These are phyloP conservation scores for Monosporascus sp. DNA, from an alignment of 2,329 filamentous ascomycete genomes.

Conservation along the genomic window DNA sequence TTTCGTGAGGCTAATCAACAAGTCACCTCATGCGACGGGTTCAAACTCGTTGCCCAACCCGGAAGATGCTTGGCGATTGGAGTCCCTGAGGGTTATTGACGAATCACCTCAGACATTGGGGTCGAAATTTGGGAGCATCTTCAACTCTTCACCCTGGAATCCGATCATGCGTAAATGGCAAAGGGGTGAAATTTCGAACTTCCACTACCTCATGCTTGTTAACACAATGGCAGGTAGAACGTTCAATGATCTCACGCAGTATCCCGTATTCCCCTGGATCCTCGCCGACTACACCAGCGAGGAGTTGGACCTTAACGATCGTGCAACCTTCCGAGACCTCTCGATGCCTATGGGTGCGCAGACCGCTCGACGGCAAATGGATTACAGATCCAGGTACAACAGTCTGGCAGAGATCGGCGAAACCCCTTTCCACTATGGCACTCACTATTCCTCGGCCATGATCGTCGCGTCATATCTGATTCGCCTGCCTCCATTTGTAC, in stretches of 20 bases:
- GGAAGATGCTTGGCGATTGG: conserved; percentile 88
- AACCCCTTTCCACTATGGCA: conserved; percentile 92
- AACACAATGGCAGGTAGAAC: conserved; percentile 96
- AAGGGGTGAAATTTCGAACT: conserved; percentile 93
- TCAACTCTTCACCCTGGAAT: conserved; percentile 75
- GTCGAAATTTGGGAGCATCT: conserved; percentile 86
- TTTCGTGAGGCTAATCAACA: conserved; percentile 66
- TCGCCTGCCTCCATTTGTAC: conserved; percentile 89
- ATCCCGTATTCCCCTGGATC: conserved; percentile 97
- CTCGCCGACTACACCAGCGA: conserved; percentile 93
- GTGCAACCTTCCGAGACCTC: conserved; percentile 80
- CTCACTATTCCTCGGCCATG: conserved; percentile 98
- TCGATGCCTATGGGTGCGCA: conserved; percentile 97
- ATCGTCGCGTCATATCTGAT: conserved; percentile 96
- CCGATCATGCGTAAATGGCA: conserved; percentile 87
- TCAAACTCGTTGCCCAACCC: conserved; percentile 65
- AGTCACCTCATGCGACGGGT: conserved; percentile 74
- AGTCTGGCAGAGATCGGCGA: conserved; percentile 90
- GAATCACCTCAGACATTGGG: conserved; percentile 62
- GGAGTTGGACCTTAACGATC: conserved; percentile 80
- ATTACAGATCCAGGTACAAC: conserved; percentile 78
- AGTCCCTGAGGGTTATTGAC: conserved; percentile 67
- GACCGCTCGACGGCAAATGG: conserved; percentile 65
- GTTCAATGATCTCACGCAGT: conserved; percentile 97
- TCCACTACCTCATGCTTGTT: conserved; percentile 97